Conservation (phyloP, 2,329 filamentous ascomycete species). For the Drechslerella dactyloides region DNA sequence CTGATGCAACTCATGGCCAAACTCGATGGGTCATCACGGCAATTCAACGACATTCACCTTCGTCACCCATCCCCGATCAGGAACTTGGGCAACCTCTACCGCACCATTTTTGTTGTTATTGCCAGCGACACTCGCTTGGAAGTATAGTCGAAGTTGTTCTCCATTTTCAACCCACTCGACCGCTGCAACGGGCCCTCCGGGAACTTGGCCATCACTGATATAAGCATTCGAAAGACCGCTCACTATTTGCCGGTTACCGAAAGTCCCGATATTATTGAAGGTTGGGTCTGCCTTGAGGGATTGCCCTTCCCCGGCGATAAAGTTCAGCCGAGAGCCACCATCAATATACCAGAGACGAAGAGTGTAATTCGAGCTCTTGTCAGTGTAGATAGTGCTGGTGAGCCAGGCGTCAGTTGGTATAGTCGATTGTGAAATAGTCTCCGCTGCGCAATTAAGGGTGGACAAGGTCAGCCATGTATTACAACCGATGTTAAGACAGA, state of each 20-base stretch:
- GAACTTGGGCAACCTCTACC: slow-evolving; percentile 27
- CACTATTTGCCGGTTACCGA: slow-evolving; percentile 14
- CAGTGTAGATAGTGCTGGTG: slow-evolving; percentile 15
- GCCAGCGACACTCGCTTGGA: slow-evolving; percentile 10
- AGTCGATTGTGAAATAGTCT: slow-evolving; percentile 24
- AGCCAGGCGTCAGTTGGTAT: slow-evolving; percentile 24
- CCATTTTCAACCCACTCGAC: slow-evolving; percentile 22
- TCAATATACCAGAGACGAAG: slow-evolving; percentile 37
- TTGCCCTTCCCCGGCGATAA: slow-evolving; percentile 19
- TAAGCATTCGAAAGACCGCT: slow-evolving; percentile 6
- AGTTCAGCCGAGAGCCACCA: slow-evolving; percentile 7
- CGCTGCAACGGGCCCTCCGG: slow-evolving; percentile 28
- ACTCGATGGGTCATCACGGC: not conserved
- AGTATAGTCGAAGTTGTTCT: slow-evolving; percentile 42
- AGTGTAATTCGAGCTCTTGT: slow-evolving; percentile 21
- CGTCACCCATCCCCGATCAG: slow-evolving; percentile 3
- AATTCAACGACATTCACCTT: slow-evolving; percentile 16
- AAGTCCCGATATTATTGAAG: slow-evolving; percentile 39
- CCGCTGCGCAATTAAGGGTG: slow-evolving; percentile 14
- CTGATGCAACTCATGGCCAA: too few species aligned
- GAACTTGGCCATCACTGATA: slow-evolving; percentile 33
- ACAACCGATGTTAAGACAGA: not conserved
- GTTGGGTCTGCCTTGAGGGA: slow-evolving; percentile 17
- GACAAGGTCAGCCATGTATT: not conserved
- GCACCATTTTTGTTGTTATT: slow-evolving; percentile 30